Base-by-base conservation (phyloP, 2,329 filamentous ascomycete genomes). In the Waltergamsia citrina region DNA sequence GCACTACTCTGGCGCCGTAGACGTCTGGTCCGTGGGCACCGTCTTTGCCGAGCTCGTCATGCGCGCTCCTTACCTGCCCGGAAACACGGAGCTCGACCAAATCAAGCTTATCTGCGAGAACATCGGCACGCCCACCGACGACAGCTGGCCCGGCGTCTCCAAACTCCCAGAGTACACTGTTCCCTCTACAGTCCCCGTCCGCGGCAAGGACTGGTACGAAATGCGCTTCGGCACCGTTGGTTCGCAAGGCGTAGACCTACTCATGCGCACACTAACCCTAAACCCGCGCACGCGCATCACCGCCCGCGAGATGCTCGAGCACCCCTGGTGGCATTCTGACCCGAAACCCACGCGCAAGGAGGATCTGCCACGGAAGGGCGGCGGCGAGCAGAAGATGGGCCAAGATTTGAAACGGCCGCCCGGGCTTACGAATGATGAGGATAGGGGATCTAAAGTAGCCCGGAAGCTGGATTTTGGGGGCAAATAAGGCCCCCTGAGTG, bases 61-160 rank as follows among this genome's bases (percentile, higher is more conserved):
- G 39, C 77, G 92, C 34, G 75, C 78, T 5, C 87, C 88, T 1
- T 94, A 87, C 50, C 72, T 96, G 37, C 78, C 85, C 1, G 87
- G 85, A 3, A 80, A 85, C 52, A 84, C 78, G 3, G 92, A 96
- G 53, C 69, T 96, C 42, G 78, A 90, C 49, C 88, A 95, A 63
- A 74, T 96, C 44, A 71, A 75, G 38, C 72, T 90, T 45, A 93
- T 96, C 42, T 86, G 81, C 52, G 77, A 86, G 49, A 78, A 80
- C 35, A 78, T 96, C 42, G 92, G 92, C 38, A 93, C 87, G 0
- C 92, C 92, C 0, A 92, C 78, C 5, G 92, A 98, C 53, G 85
- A 92, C 12, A 90, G 87, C 53, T 98, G 92, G 92, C 88, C 92
- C 1, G 90, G 90, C 19, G 88, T 98, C 7, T 78, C 78, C 5